Evolutionary conservation across 352 stramenopile genomes (phyloP).

Genomic region (Phytophthora capsici): DNA sequence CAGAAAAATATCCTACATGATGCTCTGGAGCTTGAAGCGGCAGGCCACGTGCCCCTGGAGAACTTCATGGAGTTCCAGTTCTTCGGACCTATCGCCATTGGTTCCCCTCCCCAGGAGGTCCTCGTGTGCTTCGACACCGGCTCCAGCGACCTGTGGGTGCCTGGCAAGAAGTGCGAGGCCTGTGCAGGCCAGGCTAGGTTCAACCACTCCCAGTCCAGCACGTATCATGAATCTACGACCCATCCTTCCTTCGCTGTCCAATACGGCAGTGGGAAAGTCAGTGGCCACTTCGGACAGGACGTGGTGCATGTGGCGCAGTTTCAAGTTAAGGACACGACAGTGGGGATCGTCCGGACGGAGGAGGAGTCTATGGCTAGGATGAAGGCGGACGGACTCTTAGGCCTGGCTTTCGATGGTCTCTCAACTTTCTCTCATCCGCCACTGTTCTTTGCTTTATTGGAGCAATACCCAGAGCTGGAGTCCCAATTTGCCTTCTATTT

Average conservation of each 20-base stretch:
- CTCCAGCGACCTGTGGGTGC: constrained; percentile 83
- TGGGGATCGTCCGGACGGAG: constrained; percentile 71
- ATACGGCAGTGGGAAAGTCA: constrained; percentile 80
- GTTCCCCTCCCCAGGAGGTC: constrained; percentile 70
- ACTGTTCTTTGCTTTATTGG: constrained; percentile 68
- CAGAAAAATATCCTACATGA: constrained; percentile 29
- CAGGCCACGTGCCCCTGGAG: constrained; percentile 61
- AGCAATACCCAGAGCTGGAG: constrained; percentile 69
- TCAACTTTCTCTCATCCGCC: constrained; percentile 79
- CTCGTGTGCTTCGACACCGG: constrained; percentile 87
- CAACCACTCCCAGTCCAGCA: constrained; percentile 52
- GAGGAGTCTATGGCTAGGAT: constrained; percentile 84
- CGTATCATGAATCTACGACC: constrained; percentile 39
- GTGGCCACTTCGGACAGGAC: constrained; percentile 65
- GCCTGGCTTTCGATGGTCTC: constrained; percentile 95
- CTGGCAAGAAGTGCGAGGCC: constrained; percentile 51
- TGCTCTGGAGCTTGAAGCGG: constrained; percentile 34
- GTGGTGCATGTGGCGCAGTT: constrained; percentile 60
- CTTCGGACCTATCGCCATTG: constrained; percentile 69
- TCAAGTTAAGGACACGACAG: constrained; percentile 44
- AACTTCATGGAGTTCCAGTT: constrained; percentile 91
- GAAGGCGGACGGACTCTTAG: constrained; percentile 95
- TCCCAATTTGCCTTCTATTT: constrained; percentile 97
- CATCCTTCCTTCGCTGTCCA: constrained; percentile 68
- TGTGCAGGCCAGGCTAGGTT: constrained; percentile 68